Percentiles rank a stretch among this genome's conserved stretches.
Conservation (phyloP, 371 early-diverging fungal genomes). For the Rhizopus stolonifer region DNA sequence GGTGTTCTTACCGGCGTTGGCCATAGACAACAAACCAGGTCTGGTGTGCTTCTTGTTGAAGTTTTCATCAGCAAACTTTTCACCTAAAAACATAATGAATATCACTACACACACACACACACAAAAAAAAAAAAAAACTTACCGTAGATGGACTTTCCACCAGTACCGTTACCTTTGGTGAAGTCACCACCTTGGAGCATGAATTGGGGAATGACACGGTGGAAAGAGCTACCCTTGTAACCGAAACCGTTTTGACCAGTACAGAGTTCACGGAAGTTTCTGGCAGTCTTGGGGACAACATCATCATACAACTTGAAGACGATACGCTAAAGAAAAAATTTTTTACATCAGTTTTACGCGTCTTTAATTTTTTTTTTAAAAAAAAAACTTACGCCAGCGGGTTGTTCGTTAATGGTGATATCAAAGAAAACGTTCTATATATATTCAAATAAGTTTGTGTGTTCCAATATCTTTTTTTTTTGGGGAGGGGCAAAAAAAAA, state of each 20-base stretch:
- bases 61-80: conserved; percentile 97
- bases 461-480: too few relatives aligned
- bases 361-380: background rate
- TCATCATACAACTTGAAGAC: conserved; percentile 75
- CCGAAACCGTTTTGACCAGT: conserved; percentile 76
- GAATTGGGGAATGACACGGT: conserved; percentile 92
- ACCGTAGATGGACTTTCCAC: conserved; percentile 97
- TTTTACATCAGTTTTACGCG: background rate
- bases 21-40: conserved; percentile 91
- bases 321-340: conserved; percentile 38
- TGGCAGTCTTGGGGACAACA: conserved; percentile 93
- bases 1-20: conserved; percentile 92
- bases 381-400: conserved; percentile 48
- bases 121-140: too few relatives aligned
- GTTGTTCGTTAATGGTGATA: conserved; percentile 45
- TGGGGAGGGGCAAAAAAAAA: too few relatives aligned
- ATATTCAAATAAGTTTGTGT: too few relatives aligned
- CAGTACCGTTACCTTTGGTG: conserved; percentile 92
- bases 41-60: conserved; percentile 91
- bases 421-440: conserved; percentile 52
- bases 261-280: conserved; percentile 93
- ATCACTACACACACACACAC: too few relatives aligned
- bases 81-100: conserved; percentile 2
- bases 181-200: conserved; percentile 99
- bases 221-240: conserved; percentile 87